Base-by-base conservation (phyloP, 1,284 basidiomycete species). In the Spongiforma sp. region DNA sequence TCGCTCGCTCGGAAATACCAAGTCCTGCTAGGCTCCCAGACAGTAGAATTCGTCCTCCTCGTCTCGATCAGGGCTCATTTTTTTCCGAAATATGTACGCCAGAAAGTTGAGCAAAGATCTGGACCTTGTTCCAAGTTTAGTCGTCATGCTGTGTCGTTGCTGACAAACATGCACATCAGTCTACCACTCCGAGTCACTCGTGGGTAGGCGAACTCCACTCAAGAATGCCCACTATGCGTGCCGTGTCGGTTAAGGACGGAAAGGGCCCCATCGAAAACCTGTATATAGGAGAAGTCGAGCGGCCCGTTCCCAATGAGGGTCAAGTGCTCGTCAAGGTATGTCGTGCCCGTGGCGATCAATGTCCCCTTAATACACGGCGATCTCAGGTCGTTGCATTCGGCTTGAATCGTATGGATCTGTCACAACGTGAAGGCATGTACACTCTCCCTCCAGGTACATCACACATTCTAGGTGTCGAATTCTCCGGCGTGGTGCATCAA, bases 391-490 rank as follows among this genome's bases (percentile, higher is more conserved):
- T 87, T 73, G 89, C 89, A 1, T 96, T 96, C 75, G 94, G 94
- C 19, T 77, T 96, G 64, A 97, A 97, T 79, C 85, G 95, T 30
- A 92, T 95, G 94, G 95, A 97, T 75, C 84, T 95, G 55, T 66
- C 77, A 46, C 95, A 96, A 78, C 85, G 90, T 12, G 84, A 92
- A 73, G 94, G 94, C 10, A 77, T 80, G 52, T 96, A 96, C 75
- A 90, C 94, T 3, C 76, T 89, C 5, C 96, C 96, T 12, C 85
- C 91, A 19, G 93, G 91, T 58, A 86, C 89, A 19, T 90, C 91
- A 21, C 78, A 83, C 11, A 91, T 97, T 73, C 84, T 98, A 32
- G 96, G 97, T 11, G 94, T 98, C 61, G 96, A 98, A 78, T 98
- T 98, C 77, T 89, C 93, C 24, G 95, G 95, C 5, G 78, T 77